Conservation (phyloP, 768 basidiomycete species). For the Lanmaoa rubissima region DNA sequence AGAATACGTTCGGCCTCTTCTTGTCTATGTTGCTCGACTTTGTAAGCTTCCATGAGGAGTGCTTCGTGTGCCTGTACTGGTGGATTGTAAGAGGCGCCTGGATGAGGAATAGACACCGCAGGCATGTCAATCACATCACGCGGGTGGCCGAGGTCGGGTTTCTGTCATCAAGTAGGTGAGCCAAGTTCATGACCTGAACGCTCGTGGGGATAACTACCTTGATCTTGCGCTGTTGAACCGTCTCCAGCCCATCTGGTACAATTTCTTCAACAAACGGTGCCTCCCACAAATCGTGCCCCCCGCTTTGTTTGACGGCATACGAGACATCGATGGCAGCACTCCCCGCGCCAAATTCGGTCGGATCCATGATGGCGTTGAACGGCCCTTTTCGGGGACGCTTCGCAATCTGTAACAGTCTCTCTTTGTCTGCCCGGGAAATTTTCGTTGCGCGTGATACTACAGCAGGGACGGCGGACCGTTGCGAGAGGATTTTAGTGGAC, state of each 20-base stretch:
- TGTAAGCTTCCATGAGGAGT: slow-evolving; percentile 65
- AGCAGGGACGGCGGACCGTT: slow-evolving; percentile 87
- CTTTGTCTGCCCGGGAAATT: slow-evolving; percentile 69
- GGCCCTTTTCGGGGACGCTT: slow-evolving; percentile 71
- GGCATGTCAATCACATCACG: slow-evolving; percentile 57
- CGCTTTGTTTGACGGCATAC: slow-evolving; percentile 66
- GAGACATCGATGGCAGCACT: slow-evolving; percentile 62
- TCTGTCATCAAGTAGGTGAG: slow-evolving; percentile 33
- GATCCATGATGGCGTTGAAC: slow-evolving; percentile 68
- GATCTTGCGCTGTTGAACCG: slow-evolving; percentile 39
- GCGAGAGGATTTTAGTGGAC: slow-evolving; percentile 75
- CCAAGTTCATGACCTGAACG: neutral
- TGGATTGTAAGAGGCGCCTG: slow-evolving; percentile 90
- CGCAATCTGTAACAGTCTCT: slow-evolving; percentile 70
- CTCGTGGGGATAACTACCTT: slow-evolving; percentile 43
- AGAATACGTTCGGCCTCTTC: slow-evolving; percentile 52
- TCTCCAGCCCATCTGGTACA: slow-evolving; percentile 41
- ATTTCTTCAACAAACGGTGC: slow-evolving; percentile 33
- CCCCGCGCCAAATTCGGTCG: slow-evolving; percentile 63
- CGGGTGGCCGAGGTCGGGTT: slow-evolving; percentile 46
- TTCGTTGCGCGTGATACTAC: slow-evolving; percentile 55
- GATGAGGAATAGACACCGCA: slow-evolving; percentile 70
- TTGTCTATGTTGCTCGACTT: slow-evolving; percentile 58
- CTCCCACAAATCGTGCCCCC: slow-evolving; percentile 65
- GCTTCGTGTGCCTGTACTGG: slow-evolving; percentile 68